These are phyloP conservation scores for Neoboletus magnificus DNA, from an alignment of 768 basidiomycete species.

Conservation along the genomic window DNA sequence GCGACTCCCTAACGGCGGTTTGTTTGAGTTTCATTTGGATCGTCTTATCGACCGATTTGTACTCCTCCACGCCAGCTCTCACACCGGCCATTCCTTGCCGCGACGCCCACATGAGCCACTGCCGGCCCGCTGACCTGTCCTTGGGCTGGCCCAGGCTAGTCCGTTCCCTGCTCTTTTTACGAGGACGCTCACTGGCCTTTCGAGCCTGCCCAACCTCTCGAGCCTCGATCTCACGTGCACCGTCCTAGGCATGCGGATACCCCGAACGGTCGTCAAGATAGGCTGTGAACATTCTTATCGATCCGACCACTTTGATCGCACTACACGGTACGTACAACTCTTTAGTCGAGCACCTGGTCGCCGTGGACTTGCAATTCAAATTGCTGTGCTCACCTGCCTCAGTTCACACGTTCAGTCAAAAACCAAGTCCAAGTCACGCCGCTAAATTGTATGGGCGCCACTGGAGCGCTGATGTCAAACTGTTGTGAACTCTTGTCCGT, in stretches of 20 bases:
- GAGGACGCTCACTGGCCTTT: not conserved
- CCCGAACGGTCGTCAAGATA: not conserved
- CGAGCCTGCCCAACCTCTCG: not conserved
- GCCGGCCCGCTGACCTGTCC: slow-evolving; percentile 1
- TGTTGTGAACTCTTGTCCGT: not conserved
- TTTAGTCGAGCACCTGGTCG: not conserved
- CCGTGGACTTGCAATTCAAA: slow-evolving; percentile 15
- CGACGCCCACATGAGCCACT: not conserved
- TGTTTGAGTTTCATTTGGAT: slow-evolving; percentile 31
- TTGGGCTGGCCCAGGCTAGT: not conserved
- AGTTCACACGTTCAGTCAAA: slow-evolving; percentile 13
- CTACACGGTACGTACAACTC: slow-evolving; percentile 5
- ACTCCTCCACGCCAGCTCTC: slow-evolving; percentile 13
- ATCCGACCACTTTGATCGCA: not conserved
- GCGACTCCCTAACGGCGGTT: slow-evolving; percentile 25
- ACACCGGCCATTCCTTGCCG: slow-evolving; percentile 30
- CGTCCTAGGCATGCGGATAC: not conserved
- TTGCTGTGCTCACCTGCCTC: slow-evolving; percentile 9
- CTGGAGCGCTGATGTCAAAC: not conserved
- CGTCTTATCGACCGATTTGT: slow-evolving; percentile 23
- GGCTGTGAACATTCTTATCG: slow-evolving; percentile 5
- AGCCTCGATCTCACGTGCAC: not conserved
- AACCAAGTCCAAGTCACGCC: not conserved
- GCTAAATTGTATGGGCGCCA: not conserved
- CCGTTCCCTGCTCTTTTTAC: not conserved